phyloP scores from a whole-genome alignment of 1,139 yeast genomes.

The Blastobotrys aristatus region DNA sequence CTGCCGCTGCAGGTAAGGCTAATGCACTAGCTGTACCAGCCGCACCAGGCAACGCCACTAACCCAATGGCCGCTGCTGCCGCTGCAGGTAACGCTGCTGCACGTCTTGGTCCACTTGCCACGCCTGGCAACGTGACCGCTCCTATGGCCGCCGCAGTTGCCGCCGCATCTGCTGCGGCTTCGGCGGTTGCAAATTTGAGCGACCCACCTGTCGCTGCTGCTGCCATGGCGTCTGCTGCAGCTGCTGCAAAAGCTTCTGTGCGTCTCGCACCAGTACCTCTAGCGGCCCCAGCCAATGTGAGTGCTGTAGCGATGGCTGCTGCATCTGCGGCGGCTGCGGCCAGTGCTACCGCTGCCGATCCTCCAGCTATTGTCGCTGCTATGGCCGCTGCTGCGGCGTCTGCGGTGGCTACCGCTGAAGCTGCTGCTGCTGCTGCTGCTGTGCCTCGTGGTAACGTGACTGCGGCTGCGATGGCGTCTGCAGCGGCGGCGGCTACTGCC shows the following conservation, averaged over 20 bases:
- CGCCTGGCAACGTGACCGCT: no score
- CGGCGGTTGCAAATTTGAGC: no score
- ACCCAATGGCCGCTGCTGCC: neutral
- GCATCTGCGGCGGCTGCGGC: neutral
- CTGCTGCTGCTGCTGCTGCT: neutral
- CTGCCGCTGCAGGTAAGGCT: neutral
- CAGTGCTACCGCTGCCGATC: neutral
- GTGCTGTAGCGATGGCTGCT: neutral
- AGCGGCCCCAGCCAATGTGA: neutral
- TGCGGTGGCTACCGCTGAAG: neutral
- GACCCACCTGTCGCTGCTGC: neutral
- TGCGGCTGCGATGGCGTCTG: neutral
- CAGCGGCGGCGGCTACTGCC: neutral
- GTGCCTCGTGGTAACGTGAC: neutral
- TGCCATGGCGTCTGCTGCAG: neutral
- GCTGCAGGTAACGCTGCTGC: neutral
- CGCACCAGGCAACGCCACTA: neutral
- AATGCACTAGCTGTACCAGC: neutral
- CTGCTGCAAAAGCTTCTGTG: neutral
- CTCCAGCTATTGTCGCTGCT: neutral
- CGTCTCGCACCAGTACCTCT: neutral
- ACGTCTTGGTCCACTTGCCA: neutral
- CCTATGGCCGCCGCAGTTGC: no score
- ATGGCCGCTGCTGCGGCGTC: neutral
- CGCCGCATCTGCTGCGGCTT: no score